Evolutionary conservation across 768 basidiomycete genomes (phyloP), one percentile per base, ranked within the genome.

Genomic region (Naematelia encephala): DNA sequence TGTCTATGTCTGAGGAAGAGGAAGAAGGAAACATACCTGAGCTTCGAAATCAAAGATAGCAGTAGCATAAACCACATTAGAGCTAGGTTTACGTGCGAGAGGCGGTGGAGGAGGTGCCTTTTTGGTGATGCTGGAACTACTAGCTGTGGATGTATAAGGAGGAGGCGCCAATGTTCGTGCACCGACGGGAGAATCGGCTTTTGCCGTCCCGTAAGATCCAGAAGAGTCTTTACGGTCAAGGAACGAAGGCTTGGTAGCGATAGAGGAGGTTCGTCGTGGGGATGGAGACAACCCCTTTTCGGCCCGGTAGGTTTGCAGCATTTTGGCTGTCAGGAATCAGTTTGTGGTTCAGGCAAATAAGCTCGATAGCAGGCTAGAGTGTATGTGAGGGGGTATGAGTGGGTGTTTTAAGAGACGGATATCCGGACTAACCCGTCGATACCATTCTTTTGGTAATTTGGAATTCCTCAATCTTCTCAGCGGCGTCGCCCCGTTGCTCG

Each of bases 11-110:
- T 47, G 46, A 5, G 25, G 46, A 47, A 47, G 19, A 47, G n/a
- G 54, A 29, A 3, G 29, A 14, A 49, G n/a, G 43, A 16, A 13
- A 71, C 80, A 54, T 71, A 85, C 87, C 83, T 94, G 92, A 19
- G 96, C 91, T 30, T 82, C 82, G 74, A 94, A 99, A 77, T 99
- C 96, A 73, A 96, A 99, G 70, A 98, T 73, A 27, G 96, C 96
- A 10, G 90, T 87, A 23, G 92, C 91, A 70, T 91, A 91, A 2
- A 82, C 79, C 51, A 80, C 80, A 1, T 84, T 84, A 5, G 82
- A 80, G 75, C 88, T 89, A 4, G 90, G 90, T 74, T 91, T 93
- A 0, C 90, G 85, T 79, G 91, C 93, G 68, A 92, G 73, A 1
- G 91, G 87, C 5, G 94, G 94, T 0, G 94, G 94, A 0, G 93